phyloP scores from a whole-genome alignment of 2,329 filamentous ascomycete species.

The Paramyrothecium sp. region DNA sequence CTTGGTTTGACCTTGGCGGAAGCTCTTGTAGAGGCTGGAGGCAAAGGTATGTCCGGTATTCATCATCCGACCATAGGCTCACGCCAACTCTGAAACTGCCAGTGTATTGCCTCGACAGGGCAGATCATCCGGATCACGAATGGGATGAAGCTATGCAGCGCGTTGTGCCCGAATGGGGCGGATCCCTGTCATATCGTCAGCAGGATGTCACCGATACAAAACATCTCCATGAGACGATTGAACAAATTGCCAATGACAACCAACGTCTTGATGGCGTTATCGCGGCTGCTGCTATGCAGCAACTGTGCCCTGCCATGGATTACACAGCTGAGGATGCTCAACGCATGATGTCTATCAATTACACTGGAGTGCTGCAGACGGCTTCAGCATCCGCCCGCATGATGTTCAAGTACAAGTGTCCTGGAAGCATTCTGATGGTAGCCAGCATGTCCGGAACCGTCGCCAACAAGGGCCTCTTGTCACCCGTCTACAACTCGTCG shows the following conservation, averaged over 20 bases:
- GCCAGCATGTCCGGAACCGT: conserved; percentile 55
- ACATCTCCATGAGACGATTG: conserved; percentile 56
- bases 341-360: conserved; percentile 68
- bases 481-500: conserved; percentile 64
- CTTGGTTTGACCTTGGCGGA: conserved; percentile 74
- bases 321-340: conserved; percentile 57
- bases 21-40: conserved; percentile 72
- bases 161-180: conserved; percentile 63
- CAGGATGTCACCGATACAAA: conserved; percentile 66
- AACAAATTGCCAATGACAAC: conserved; percentile 58
- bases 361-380: conserved; percentile 49
- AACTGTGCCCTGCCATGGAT: conserved; percentile 66
- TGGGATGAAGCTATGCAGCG: conserved; percentile 60
- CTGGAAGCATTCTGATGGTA: conserved; percentile 56
- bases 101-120: conserved; percentile 59
- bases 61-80: background rate
- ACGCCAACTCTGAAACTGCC: background rate
- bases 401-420: conserved; percentile 49
- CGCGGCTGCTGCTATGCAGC: conserved; percentile 68
- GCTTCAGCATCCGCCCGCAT: conserved; percentile 50
- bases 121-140: conserved; percentile 48
- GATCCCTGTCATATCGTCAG: conserved; percentile 63
- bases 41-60: conserved; percentile 45
- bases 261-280: conserved; percentile 65
- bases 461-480: conserved; percentile 60